phyloP scores from a whole-genome alignment of 352 stramenopile genomes.

The Globisporangium ultimum region DNA sequence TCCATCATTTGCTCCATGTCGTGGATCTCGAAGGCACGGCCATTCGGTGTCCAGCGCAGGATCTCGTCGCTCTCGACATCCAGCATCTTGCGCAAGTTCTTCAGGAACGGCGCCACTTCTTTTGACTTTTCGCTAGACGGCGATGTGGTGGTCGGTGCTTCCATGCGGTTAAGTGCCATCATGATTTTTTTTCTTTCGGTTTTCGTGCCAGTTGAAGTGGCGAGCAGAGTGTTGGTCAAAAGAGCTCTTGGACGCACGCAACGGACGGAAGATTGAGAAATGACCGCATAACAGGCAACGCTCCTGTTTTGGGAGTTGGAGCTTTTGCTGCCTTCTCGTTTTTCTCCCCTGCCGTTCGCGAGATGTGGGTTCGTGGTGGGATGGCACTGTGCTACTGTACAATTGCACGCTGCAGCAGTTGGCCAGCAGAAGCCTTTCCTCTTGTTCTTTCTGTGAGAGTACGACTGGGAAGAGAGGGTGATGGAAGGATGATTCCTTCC shows the following conservation, averaged over 20 bases:
- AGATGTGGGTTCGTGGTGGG: neutral
- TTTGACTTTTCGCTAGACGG: constrained; percentile 7
- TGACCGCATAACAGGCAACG: neutral
- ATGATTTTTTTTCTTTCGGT: constrained; percentile 9
- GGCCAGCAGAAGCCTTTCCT: too few species aligned
- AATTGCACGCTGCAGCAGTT: too few species aligned
- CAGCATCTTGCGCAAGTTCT: constrained; percentile 32
- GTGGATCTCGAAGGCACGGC: constrained; percentile 82
- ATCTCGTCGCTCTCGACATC: constrained; percentile 25
- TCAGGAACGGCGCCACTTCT: constrained; percentile 28
- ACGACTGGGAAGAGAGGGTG: too few species aligned
- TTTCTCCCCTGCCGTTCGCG: neutral
- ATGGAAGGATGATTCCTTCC: too few species aligned
- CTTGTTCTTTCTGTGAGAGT: too few species aligned
- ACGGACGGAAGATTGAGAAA: constrained; percentile 4
- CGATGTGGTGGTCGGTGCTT: constrained; percentile 3
- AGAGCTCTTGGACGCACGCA: constrained; percentile 1
- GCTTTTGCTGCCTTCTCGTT: neutral
- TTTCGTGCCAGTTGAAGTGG: constrained; percentile 7
- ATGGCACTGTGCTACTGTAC: neutral
- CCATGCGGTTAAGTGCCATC: constrained; percentile 9
- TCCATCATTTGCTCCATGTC: constrained; percentile 64
- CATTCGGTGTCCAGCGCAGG: constrained; percentile 30
- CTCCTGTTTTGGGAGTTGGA: neutral
- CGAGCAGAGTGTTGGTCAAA: constrained; percentile 3